These are phyloP conservation scores for Serendipita vermifera DNA, from an alignment of 768 basidiomycete species.

Conservation along the genomic window DNA sequence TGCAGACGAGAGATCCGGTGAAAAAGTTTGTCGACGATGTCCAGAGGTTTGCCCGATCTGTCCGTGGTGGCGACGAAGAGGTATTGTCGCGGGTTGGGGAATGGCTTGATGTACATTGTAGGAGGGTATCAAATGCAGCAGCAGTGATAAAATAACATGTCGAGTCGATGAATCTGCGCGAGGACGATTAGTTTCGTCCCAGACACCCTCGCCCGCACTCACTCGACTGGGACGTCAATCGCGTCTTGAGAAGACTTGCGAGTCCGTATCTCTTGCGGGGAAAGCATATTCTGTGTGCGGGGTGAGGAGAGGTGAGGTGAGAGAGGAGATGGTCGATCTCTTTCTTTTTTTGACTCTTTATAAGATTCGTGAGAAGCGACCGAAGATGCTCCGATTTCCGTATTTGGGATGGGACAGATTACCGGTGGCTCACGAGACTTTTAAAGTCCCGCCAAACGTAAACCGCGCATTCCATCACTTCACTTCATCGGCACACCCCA, in stretches of 20 bases:
- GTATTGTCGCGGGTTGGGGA: neutral
- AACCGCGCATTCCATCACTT: too few species aligned
- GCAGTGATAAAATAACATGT: constrained; percentile 9
- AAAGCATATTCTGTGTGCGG: neutral
- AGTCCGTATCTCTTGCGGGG: neutral
- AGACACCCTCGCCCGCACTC: neutral
- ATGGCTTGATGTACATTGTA: neutral
- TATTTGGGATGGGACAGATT: too few species aligned
- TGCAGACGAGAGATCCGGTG: constrained; percentile 8
- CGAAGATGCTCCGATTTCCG: neutral
- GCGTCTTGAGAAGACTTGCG: neutral
- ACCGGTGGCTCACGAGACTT: too few species aligned
- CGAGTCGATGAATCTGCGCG: constrained; percentile 1
- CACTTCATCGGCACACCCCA: too few species aligned
- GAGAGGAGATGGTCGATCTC: neutral
- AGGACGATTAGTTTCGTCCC: neutral
- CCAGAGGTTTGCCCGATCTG: neutral
- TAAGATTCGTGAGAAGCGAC: neutral
- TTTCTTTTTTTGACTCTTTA: too few species aligned
- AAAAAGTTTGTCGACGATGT: constrained; percentile 5
- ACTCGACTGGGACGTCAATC: neutral
- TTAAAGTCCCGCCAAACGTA: too few species aligned
- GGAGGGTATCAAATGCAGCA: constrained; percentile 5
- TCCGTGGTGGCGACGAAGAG: neutral
- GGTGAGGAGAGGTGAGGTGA: neutral